Evolutionary conservation across 1,284 basidiomycete species (phyloP), one percentile per base, ranked within the genome.

Genomic region (Cutaneotrichosporon cavernicola): DNA sequence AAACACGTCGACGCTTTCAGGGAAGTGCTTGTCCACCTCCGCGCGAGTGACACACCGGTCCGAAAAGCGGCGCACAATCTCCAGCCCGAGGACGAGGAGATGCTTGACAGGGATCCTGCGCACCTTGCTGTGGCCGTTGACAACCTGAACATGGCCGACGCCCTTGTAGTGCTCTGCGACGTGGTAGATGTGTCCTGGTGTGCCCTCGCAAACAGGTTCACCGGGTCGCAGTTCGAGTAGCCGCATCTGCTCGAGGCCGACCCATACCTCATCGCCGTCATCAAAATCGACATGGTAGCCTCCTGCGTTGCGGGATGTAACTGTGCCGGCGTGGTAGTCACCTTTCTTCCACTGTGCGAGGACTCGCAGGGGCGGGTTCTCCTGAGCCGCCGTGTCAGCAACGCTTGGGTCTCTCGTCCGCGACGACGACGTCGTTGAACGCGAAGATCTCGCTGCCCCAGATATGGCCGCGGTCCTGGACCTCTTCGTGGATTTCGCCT

Each of bases 301-400:
- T 7, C 31, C 51, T 8, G 32, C 56, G 16, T 58, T 65, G 21
- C 65, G 65, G 10, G 32, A 61, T 0, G 34, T 34, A 26, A 69
- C 50, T 0, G 65, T 69, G 11, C 65, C 68, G 9, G 62, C 61
- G 34, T 63, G 65, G 49, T 63, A 69, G 31, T 56, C 58, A 13
- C 53, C 30, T 6, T 56, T 63, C 32, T 62, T 49, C 7, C 68
- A 69, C 14, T 47, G 18, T 1, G 60, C 65, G 7, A 69, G 65
- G 4, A 69, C 68, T 2, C 63, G 63, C 10, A 66, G 43, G 3
- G 43, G 43, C 16, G 6, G 16, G 18, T 18, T 16, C 16, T 18
- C 18, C 7, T 16, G 43, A 7, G 43, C 43, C 7, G 4, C 43
- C 3, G 5, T n/a, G 43, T 14, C 43, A 16, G 18, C 5, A 16